Evolutionary conservation across 768 basidiomycete species (phyloP).

Genomic region (Lactarius tabidus): DNA sequence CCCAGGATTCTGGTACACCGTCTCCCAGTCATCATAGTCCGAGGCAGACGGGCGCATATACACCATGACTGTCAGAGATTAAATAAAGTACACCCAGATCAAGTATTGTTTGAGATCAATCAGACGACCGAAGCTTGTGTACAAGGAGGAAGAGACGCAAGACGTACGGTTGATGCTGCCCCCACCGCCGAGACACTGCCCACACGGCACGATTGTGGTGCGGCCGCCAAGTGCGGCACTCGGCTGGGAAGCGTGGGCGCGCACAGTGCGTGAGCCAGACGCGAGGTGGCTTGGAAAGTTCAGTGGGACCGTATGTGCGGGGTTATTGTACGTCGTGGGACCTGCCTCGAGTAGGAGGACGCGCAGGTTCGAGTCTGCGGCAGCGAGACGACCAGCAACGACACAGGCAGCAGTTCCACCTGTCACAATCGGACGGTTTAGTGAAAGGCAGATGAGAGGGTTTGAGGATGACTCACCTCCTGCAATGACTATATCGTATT

Average conservation of each 20-base stretch:
- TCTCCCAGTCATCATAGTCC: slow-evolving; percentile 44
- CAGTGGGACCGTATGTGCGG: slow-evolving; percentile 50
- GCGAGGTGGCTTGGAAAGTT: slow-evolving; percentile 43
- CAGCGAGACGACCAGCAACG: slow-evolving; percentile 50
- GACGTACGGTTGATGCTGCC: slow-evolving; percentile 53
- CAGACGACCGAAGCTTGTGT: not conserved
- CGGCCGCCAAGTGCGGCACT: slow-evolving; percentile 46
- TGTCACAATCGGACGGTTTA: not conserved
- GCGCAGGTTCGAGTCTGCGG: slow-evolving; percentile 48
- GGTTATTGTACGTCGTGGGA: slow-evolving; percentile 43
- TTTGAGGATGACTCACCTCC: not conserved
- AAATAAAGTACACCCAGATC: not conserved
- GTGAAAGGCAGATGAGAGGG: not conserved
- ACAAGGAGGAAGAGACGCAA: not conserved
- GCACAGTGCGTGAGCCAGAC: slow-evolving; percentile 39
- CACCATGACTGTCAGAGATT: slow-evolving; percentile 35
- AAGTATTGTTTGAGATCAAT: not conserved
- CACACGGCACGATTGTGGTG: slow-evolving; percentile 40
- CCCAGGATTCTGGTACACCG: slow-evolving; percentile 46
- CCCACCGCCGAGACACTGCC: slow-evolving; percentile 56
- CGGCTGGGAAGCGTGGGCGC: slow-evolving; percentile 37
- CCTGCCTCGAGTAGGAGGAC: slow-evolving; percentile 62
- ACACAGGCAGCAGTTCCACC: slow-evolving; percentile 52
- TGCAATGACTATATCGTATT: slow-evolving; percentile 19
- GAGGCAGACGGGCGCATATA: slow-evolving; percentile 57